A percentile compares a stretch with the other conserved stretches of the same genome.
These are phyloP conservation scores for Pythium guiyangense DNA, from an alignment of 352 stramenopile species.

Conservation along the genomic window DNA sequence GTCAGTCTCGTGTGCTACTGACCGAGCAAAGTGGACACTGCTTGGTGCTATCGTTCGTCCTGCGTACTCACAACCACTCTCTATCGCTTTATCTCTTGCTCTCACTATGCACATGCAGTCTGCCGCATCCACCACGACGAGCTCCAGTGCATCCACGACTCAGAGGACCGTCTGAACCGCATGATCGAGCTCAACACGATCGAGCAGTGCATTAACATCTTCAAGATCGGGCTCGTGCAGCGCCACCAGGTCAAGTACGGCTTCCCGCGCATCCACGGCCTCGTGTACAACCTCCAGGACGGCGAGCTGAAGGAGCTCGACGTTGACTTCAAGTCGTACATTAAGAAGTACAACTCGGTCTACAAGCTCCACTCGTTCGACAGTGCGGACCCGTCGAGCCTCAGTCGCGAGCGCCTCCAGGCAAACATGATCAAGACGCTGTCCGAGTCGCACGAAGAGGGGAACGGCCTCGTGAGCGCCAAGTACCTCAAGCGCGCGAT, in stretches of 20 bases:
- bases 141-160: conserved; percentile 75
- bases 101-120: conserved; percentile 22
- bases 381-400: conserved; percentile 22
- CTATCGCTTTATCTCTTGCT: too few relatives aligned
- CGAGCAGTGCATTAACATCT: conserved; percentile 90
- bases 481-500: conserved; percentile 69
- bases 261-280: conserved; percentile 85
- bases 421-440: conserved; percentile 70
- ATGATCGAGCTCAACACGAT: conserved; percentile 88
- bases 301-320: conserved; percentile 83
- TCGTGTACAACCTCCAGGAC: conserved; percentile 83
- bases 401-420: conserved; percentile 45
- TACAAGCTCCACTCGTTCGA: conserved; percentile 80
- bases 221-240: conserved; percentile 88
- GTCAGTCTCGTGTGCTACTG: too few relatives aligned
- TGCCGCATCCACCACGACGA: conserved; percentile 88
- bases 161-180: conserved; percentile 68
- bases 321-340: conserved; percentile 78
- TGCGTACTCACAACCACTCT: too few relatives aligned
- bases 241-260: conserved; percentile 85
- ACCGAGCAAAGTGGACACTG: conserved; percentile 26
- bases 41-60: neutral
- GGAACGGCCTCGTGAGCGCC: conserved; percentile 40
- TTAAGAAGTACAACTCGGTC: conserved; percentile 76
- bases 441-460: conserved; percentile 60